Conservation (phyloP, 768 basidiomycete genomes). For the Mycena venus region DNA sequence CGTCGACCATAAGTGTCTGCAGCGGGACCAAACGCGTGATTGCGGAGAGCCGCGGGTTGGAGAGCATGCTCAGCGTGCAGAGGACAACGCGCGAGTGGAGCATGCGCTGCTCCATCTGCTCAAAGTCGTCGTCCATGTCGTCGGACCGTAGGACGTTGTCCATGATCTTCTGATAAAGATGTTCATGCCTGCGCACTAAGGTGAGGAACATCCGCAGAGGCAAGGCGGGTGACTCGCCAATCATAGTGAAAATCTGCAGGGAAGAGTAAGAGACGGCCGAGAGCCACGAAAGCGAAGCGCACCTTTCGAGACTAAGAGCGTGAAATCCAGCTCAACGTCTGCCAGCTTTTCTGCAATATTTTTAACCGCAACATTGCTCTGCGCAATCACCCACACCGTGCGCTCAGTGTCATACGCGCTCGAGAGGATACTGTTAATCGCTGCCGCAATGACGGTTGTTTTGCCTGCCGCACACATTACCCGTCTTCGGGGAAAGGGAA, state of each 20-base stretch:
- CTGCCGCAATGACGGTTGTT: constrained; percentile 71
- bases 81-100: constrained; percentile 65
- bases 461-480: constrained; percentile 64
- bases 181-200: constrained; percentile 74
- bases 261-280: background rate
- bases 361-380: constrained; percentile 85
- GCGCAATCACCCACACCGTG: constrained; percentile 77
- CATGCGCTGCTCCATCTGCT: constrained; percentile 43
- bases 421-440: constrained; percentile 52
- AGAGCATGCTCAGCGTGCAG: constrained; percentile 78
- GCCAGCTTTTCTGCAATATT: constrained; percentile 83
- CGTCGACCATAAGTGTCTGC: constrained; percentile 62
- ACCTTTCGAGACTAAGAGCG: constrained; percentile 70
- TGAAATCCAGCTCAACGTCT: constrained; percentile 65
- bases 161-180: constrained; percentile 66
- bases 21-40: constrained; percentile 50
- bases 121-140: constrained; percentile 38
- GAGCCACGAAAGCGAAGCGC: background rate
- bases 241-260: constrained; percentile 66
- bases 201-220: constrained; percentile 11
- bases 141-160: constrained; percentile 64
- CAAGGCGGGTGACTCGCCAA: constrained; percentile 62
- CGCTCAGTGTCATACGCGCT: constrained; percentile 41
- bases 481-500: background rate
- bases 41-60: constrained; percentile 43